Evolutionary conservation across 179 eudicot species (phyloP).

Genomic region (Beta macrorhiza): DNA sequence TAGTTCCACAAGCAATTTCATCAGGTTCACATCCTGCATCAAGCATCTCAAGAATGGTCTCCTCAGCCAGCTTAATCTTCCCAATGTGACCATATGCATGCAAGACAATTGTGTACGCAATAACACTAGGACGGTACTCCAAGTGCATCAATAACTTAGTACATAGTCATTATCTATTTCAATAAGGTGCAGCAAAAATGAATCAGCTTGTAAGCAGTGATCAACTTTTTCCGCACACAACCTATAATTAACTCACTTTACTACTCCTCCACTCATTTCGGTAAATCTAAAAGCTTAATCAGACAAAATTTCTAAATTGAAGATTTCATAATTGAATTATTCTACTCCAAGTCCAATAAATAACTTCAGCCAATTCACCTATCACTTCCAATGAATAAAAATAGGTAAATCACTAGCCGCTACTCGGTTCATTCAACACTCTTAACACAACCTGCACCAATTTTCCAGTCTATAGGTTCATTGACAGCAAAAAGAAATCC

Average conservation of each 20-base stretch:
- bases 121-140: conserved; percentile 77
- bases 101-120: conserved; percentile 78
- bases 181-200: conserved; percentile 1
- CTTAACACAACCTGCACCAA: conserved; percentile 8
- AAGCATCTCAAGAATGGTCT: conserved; percentile 92
- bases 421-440: not conserved
- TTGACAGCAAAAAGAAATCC: conserved; percentile 2
- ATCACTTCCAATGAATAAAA: not conserved
- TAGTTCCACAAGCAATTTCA: conserved; percentile 93
- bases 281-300: not conserved
- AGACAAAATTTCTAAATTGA: not conserved
- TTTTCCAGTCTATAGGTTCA: conserved; percentile 7
- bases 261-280: not conserved
- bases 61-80: conserved; percentile 81
- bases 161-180: conserved; percentile 11
- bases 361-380: not conserved
- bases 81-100: conserved; percentile 93
- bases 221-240: not conserved
- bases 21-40: conserved; percentile 96
- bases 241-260: not conserved
- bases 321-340: not conserved
- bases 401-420: not conserved
- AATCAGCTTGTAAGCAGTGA: not conserved
- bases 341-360: not conserved
- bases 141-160: conserved; percentile 36